phyloP scores from a whole-genome alignment of 2,329 filamentous ascomycete genomes.

The Xylaria sp. region DNA sequence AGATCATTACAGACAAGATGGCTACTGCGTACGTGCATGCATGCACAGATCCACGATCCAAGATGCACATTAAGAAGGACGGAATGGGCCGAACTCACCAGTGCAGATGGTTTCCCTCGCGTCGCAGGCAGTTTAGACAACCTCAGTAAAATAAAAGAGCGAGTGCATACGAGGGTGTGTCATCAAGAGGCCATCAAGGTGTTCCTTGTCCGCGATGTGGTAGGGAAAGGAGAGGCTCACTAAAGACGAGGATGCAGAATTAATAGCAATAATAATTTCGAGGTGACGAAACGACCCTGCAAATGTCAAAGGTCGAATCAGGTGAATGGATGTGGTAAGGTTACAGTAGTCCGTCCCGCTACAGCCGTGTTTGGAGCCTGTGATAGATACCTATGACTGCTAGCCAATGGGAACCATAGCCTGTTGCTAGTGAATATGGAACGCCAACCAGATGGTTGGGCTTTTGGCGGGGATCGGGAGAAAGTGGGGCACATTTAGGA shows the following conservation, averaged over 20 bases:
- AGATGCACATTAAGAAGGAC: constrained; percentile 10
- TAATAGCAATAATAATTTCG: constrained; percentile 36
- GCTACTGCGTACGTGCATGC: constrained; percentile 19
- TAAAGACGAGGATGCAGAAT: constrained; percentile 31
- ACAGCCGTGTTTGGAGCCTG: constrained; percentile 15
- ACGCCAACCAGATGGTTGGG: constrained; percentile 13
- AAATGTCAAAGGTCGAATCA: constrained; percentile 33
- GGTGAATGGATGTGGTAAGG: constrained; percentile 27
- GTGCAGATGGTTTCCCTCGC: constrained; percentile 10
- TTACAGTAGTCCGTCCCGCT: constrained; percentile 30
- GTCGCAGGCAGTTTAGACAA: constrained; percentile 15
- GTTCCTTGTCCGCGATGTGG: constrained; percentile 11
- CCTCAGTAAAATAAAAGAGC: constrained; percentile 4
- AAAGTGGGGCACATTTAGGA: constrained; percentile 3
- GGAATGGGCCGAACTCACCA: constrained; percentile 30
- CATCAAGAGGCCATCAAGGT: constrained; percentile 14
- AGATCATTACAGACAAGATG: constrained; percentile 31
- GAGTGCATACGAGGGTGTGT: not conserved
- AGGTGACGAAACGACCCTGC: constrained; percentile 38
- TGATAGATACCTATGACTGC: not conserved
- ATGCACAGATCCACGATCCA: constrained; percentile 24
- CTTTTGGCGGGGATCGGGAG: constrained; percentile 7
- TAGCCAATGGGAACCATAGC: constrained; percentile 4
- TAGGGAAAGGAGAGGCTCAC: constrained; percentile 24
- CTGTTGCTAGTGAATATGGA: constrained; percentile 22